A percentile compares a stretch with the other conserved stretches of the same genome.
Evolutionary conservation across 2,329 filamentous ascomycete species (phyloP).

Genomic region (Sarocladiaceae sp.): DNA sequence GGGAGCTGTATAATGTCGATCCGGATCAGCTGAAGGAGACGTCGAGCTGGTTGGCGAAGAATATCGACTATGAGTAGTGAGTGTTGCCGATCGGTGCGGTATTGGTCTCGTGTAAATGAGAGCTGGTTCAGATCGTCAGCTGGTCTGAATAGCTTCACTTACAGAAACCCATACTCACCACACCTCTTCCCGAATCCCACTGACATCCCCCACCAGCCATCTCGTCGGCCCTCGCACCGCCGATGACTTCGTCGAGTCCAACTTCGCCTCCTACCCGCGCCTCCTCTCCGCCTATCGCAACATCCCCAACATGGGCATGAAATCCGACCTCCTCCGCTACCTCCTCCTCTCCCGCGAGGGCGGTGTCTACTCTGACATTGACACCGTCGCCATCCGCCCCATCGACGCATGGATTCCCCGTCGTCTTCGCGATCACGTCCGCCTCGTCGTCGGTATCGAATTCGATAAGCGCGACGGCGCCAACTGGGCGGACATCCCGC

Average conservation of each 20-base stretch:
- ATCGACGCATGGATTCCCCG: slow-evolving; percentile 27
- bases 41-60: slow-evolving; percentile 11
- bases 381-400: slow-evolving; percentile 48
- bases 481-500: slow-evolving; percentile 19
- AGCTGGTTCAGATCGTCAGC: neutral
- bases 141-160: neutral
- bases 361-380: slow-evolving; percentile 39
- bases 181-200: no score
- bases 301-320: slow-evolving; percentile 21
- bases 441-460: slow-evolving; percentile 23
- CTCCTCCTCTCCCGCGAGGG: slow-evolving; percentile 15
- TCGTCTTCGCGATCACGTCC: slow-evolving; percentile 14
- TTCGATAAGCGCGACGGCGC: slow-evolving; percentile 20
- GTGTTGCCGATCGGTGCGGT: neutral
- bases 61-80: slow-evolving; percentile 13
- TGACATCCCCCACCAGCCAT: no score
- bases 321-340: slow-evolving; percentile 22
- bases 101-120: neutral
- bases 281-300: slow-evolving; percentile 16
- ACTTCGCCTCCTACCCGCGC: slow-evolving; percentile 8
- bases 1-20: slow-evolving; percentile 1
- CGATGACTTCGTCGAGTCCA: neutral
- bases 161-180: no score
- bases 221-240: neutral
- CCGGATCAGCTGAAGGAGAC: slow-evolving; percentile 10